phyloP scores from a whole-genome alignment of 2,329 filamentous ascomycete genomes.

The Epichloe amarillans region DNA sequence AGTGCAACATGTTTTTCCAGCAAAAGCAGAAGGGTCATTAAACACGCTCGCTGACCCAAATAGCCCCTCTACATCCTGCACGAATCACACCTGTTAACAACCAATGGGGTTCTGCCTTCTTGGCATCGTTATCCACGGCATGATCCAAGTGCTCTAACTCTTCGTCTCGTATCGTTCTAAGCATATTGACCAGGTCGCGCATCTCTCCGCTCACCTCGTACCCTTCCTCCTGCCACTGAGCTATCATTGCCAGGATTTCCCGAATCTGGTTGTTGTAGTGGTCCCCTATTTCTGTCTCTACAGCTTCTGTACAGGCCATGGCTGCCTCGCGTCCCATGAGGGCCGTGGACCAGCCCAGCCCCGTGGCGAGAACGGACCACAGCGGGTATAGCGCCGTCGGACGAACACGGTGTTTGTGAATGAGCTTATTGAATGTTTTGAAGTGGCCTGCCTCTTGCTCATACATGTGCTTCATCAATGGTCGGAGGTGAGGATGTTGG shows the following conservation, averaged over 20 bases:
- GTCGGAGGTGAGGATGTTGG: conserved; percentile 74
- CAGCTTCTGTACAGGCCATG: conserved; percentile 97
- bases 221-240: conserved; percentile 60
- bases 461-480: conserved; percentile 96
- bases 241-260: conserved; percentile 66
- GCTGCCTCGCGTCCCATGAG: conserved; percentile 83
- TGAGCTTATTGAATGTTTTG: conserved; percentile 66
- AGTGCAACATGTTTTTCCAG: background rate
- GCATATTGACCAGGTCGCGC: conserved; percentile 53
- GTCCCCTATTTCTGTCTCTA: conserved; percentile 92
- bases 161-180: conserved; percentile 82
- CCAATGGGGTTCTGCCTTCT: conserved; percentile 81
- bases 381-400: conserved; percentile 87
- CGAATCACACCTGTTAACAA: conserved; percentile 76
- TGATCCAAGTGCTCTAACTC: conserved; percentile 95
- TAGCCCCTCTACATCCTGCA: conserved; percentile 81
- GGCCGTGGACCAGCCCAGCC: conserved; percentile 80
- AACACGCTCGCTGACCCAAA: conserved; percentile 75
- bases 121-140: conserved; percentile 84
- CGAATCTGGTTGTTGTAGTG: conserved; percentile 94
- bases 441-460: conserved; percentile 89
- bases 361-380: conserved; percentile 69
- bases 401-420: conserved; percentile 77
- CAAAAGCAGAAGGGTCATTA: conserved; percentile 19
- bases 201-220: conserved; percentile 74